Base-by-base conservation (phyloP, 2,329 filamentous ascomycete species). In the Cladosporium sphaerospermum region DNA sequence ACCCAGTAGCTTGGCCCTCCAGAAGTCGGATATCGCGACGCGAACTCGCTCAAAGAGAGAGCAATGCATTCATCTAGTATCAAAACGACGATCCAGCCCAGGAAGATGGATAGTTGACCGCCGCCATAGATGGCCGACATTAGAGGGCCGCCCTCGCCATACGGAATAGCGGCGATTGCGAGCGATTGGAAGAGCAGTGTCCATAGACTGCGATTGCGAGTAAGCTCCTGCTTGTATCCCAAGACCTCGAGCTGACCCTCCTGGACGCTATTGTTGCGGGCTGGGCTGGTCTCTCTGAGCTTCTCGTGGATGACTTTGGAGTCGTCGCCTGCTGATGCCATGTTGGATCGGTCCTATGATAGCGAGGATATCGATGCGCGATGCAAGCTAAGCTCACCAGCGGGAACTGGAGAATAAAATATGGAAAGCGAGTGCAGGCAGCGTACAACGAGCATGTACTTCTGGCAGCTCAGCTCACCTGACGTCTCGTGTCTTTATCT, bases 1-100 rank as follows among this genome's bases (percentile, higher is more conserved):
- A 84, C 82, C 73, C 88, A 85, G 67, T 88, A 89, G 70, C 88
- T 88, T 48, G 88, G 85, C 62, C 86, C 86, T 61, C 85, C 86
- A 47, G 84, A 83, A n/a, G 85, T 89, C 18, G 86, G 86, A 63
- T 86, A 89, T 37, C 88, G 79, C 59, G 80, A 84, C 50, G 85
- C 87, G 62, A 89, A 85, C 71, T 89, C 86, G 57, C 82, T 83
- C 32, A 89, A 75, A 9, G 83, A 86, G 2, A 81, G 73, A 23
- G 85, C 85, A 34, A 89, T 81, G 66, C 84, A 86, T 61, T 86
- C 70, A 58, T 86, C 84, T 64, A 88, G 85, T 48, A 80, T 61
- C 11, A 82, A 84, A 37, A 88, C 82, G 41, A 74, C 72, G 34
- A 87, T 71, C 83, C 85, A 88, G 43, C 84, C 85, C 81, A 84